Percentiles rank a stretch among this genome's conserved stretches.
These are phyloP conservation scores for Tetrahymena malaccensis DNA, from an alignment of 73 alveolate species.

Conservation along the genomic window DNA sequence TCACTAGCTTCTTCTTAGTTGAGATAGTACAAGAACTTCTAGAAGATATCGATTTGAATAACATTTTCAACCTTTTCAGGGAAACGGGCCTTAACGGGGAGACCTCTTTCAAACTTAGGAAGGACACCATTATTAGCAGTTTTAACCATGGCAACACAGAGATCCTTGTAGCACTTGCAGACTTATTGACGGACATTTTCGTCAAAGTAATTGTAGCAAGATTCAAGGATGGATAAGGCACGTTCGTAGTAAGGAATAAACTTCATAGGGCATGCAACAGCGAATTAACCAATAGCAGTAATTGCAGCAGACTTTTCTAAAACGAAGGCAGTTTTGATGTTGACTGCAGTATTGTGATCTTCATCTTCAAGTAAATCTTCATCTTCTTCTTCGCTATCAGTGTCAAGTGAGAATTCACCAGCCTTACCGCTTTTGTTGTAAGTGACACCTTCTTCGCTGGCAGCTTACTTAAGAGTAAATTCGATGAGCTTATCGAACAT, in stretches of 20 bases:
- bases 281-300: slow-evolving; percentile 40
- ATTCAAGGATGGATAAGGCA: slow-evolving; percentile 13
- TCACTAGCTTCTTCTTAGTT: slow-evolving; percentile 29
- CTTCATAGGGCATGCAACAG: slow-evolving; percentile 6
- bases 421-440: not conserved
- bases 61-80: slow-evolving; percentile 10
- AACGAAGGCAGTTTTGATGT: slow-evolving; percentile 11
- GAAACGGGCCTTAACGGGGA: slow-evolving; percentile 16
- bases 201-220: slow-evolving; percentile 8
- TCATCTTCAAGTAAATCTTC: slow-evolving; percentile 15
- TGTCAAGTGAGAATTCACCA: slow-evolving; percentile 25
- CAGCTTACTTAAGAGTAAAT: slow-evolving; percentile 24
- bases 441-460: slow-evolving; percentile 23
- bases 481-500: slow-evolving; percentile 23
- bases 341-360: slow-evolving; percentile 17
- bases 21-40: slow-evolving; percentile 15
- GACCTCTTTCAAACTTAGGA: slow-evolving; percentile 10
- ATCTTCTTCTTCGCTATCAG: slow-evolving; percentile 33
- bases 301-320: slow-evolving; percentile 42
- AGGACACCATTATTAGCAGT: slow-evolving; percentile 2
- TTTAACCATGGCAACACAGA: slow-evolving; percentile 19
- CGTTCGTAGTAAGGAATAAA: slow-evolving; percentile 6
- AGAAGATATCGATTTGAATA: slow-evolving; percentile 9
- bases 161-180: slow-evolving; percentile 21
- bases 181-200: slow-evolving; percentile 24